Evolutionary conservation across 768 basidiomycete genomes (phyloP).

Genomic region (Amanita fuliginea): DNA sequence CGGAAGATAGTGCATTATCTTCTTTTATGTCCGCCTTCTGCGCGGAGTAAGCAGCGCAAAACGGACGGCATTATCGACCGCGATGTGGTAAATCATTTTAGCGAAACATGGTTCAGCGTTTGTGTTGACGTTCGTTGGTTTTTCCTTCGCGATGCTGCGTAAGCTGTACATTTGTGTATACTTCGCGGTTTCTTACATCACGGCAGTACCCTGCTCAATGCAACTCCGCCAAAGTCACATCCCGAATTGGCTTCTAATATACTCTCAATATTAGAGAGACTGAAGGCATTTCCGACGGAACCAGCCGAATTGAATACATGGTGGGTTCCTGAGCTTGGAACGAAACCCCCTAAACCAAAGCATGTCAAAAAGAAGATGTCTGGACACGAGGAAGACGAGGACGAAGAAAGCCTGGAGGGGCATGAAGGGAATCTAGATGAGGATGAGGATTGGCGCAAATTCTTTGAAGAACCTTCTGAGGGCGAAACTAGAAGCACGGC

Average conservation of each 20-base stretch:
- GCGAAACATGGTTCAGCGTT: slow-evolving; percentile 64
- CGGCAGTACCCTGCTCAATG: slow-evolving; percentile 20
- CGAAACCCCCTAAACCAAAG: slow-evolving; percentile 43
- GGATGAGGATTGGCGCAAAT: slow-evolving; percentile 72
- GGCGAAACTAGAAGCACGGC: slow-evolving; percentile 19
- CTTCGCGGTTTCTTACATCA: neutral
- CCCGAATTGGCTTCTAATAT: slow-evolving; percentile 33
- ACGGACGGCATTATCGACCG: slow-evolving; percentile 31
- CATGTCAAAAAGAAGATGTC: slow-evolving; percentile 22
- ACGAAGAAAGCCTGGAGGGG: slow-evolving; percentile 19
- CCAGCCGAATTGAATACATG: slow-evolving; percentile 59
- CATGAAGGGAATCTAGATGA: slow-evolving; percentile 23
- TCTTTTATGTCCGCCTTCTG: slow-evolving; percentile 49
- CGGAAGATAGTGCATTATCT: slow-evolving; percentile 50
- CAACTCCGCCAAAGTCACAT: slow-evolving; percentile 18
- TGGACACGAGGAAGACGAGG: slow-evolving; percentile 23
- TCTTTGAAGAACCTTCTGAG: slow-evolving; percentile 48
- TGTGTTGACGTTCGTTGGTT: slow-evolving; percentile 84
- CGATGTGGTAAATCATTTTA: slow-evolving; percentile 54
- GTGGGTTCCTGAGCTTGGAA: slow-evolving; percentile 65
- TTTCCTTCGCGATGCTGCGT: slow-evolving; percentile 76
- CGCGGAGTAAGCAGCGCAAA: slow-evolving; percentile 11
- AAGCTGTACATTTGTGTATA: slow-evolving; percentile 13
- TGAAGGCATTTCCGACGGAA: slow-evolving; percentile 68
- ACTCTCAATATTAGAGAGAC: slow-evolving; percentile 52